Conservation (phyloP, 768 basidiomycete genomes). For the Russula sp. region DNA sequence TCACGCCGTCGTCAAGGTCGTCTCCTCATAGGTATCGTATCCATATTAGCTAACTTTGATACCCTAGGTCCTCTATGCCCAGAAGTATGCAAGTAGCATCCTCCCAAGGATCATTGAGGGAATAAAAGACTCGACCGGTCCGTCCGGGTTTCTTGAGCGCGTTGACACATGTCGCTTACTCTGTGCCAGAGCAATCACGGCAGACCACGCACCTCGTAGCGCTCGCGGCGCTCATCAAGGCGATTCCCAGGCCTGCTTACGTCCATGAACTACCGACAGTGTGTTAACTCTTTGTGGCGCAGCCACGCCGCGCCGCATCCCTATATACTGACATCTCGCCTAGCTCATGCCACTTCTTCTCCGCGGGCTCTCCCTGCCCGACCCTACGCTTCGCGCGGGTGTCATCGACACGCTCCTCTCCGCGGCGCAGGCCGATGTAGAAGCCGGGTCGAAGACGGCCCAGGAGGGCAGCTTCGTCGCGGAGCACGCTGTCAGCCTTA, state of each 20-base stretch:
- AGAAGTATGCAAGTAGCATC: constrained; percentile 66
- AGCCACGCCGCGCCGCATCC: too few species aligned
- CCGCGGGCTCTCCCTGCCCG: constrained; percentile 73
- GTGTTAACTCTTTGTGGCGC: constrained; percentile 22
- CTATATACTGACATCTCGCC: not conserved
- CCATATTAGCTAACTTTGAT: not conserved
- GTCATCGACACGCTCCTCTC: constrained; percentile 75
- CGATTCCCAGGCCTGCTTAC: constrained; percentile 73
- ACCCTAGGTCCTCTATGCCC: constrained; percentile 61
- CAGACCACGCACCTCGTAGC: constrained; percentile 77
- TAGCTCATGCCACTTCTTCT: constrained; percentile 88
- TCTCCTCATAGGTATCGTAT: not conserved
- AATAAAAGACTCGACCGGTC: constrained; percentile 51
- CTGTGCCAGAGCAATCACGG: constrained; percentile 39
- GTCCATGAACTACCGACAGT: constrained; percentile 60
- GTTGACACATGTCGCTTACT: not conserved
- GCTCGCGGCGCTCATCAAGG: constrained; percentile 71
- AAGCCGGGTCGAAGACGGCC: constrained; percentile 31
- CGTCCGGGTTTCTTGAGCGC: constrained; percentile 23
- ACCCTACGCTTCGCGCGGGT: constrained; percentile 65
- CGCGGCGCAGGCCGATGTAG: constrained; percentile 55
- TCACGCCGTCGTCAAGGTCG: constrained; percentile 70
- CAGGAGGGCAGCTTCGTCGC: constrained; percentile 40
- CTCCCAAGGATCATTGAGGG: constrained; percentile 72
- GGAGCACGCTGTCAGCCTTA: constrained; percentile 66